Evolutionary conservation across 2,329 filamentous ascomycete genomes (phyloP), one percentile per base, ranked within the genome.

Genomic region (Penicillium janthinellum): DNA sequence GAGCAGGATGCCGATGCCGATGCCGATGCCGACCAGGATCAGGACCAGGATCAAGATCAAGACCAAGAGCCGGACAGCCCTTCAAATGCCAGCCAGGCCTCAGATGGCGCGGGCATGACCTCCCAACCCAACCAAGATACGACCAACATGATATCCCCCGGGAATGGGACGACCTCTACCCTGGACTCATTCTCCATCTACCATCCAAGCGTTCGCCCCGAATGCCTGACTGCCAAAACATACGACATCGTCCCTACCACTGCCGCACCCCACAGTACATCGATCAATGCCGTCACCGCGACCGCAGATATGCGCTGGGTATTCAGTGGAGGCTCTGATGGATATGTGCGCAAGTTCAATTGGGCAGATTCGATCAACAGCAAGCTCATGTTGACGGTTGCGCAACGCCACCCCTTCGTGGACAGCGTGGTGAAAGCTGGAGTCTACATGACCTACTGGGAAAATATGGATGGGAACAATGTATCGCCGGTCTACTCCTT

Each of bases 171-270:
- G 20, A 73, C 68, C 52, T 57, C 64, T 14, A 61, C 75, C 2
- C 67, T 75, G 6, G 76, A 71, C 62, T 67, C 62, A 44, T 70
- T 72, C 53, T 77, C 76, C 42, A 79, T 77, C 60, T 82, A 78
- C 65, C 86, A 85, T 50, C 89, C 88, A 0, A 82, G 79, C 52
- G 83, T 92, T n/a, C 86, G 90, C 0, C 83, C 88, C 11, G 92
- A 96, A 71, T 90, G 88, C n/a, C 79, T 96, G 52, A 88, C 84
- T 1, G 94, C 95, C 14, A 81, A 83, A 42, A 86, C 90, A 2
- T 99, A 98, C 80, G 95, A 99, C 73, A 96, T 99, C 61, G 90
- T 96, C 1, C 95, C 95, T 1, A 98, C 95, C 22, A 98, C 98
- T 79, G 95, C 95, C 1, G 95, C 95, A 3, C 95, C 95, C 0